Base-by-base conservation (phyloP, 2,329 filamentous ascomycete genomes). In the Penicillium sp. region DNA sequence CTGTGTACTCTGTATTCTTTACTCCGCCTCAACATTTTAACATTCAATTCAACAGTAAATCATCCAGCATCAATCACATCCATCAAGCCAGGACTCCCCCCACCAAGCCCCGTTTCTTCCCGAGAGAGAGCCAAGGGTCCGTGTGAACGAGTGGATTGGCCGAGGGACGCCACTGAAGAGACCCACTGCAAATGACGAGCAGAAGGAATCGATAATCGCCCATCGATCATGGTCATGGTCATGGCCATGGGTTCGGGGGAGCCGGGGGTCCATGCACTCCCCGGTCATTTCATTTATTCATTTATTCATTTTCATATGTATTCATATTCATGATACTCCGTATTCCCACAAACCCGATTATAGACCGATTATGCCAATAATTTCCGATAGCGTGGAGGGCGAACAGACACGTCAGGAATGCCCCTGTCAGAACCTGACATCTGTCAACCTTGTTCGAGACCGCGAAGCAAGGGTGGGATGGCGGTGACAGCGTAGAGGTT, bases 371-470 rank as follows among this genome's bases (percentile, higher is more conserved):
- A n/a, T n/a, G n/a, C n/a, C n/a, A n/a, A n/a, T n/a, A n/a, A n/a
- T n/a, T n/a, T n/a, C n/a, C n/a, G n/a, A n/a, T n/a, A n/a, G n/a
- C n/a, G n/a, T n/a, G n/a, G n/a, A n/a, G n/a, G n/a, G n/a, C n/a
- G n/a, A n/a, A n/a, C n/a, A 31, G 29, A 13, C 29, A 31, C 21
- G 16, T 23, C 19, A 21, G 21, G 23, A 11, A 42, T 24, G 6
- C 19, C 16, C 39, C 23, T 21, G 36, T 39, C 36, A 39, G 5
- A n/a, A 39, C 23, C 28, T 53, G 54, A 53, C 54, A 56, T 53
- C 49, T 56, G 54, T 56, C 54, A 56, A 46, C 47, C 50, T 48
- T 44, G 51, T 54, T 52, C 37, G 37, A 37, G 34, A 37, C 34
- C n/a, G 8, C 16, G 16, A 50, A 50, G 47, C 34, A 51, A 55